Evolutionary conservation across 2,329 filamentous ascomycete genomes (phyloP).

Genomic region (Ophiosphaerella herpotricha): DNA sequence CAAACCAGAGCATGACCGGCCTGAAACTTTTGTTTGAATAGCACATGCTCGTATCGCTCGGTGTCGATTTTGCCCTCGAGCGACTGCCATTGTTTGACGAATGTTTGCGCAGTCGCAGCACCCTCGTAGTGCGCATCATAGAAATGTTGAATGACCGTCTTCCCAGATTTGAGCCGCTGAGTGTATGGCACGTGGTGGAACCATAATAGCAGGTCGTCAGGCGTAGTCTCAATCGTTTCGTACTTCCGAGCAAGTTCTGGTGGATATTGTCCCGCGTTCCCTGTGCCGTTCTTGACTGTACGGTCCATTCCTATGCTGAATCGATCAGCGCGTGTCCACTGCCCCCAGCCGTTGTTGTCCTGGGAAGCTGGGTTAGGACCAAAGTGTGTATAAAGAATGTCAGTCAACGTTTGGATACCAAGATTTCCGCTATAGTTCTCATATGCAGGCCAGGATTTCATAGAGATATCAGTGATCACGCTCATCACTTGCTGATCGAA

Average conservation of each 20-base stretch:
- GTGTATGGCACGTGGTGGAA: constrained; percentile 76
- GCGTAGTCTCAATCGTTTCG: constrained; percentile 66
- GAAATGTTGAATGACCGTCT: constrained; percentile 71
- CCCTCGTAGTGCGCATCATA: constrained; percentile 67
- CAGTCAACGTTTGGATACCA: constrained; percentile 70
- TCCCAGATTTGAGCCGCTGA: constrained; percentile 63
- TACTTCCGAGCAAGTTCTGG: constrained; percentile 61
- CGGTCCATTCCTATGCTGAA: constrained; percentile 71
- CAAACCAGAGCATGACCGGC: constrained; percentile 72
- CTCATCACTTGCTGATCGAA: constrained; percentile 59
- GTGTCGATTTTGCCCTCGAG: constrained; percentile 62
- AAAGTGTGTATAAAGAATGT: constrained; percentile 69
- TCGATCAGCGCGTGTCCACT: constrained; percentile 70
- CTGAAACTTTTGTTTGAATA: constrained; percentile 66
- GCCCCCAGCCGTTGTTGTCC: constrained; percentile 71
- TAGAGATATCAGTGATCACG: constrained; percentile 65
- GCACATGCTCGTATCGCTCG: constrained; percentile 63
- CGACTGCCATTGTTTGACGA: constrained; percentile 59
- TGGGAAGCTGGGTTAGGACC: constrained; percentile 70
- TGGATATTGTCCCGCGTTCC: constrained; percentile 69
- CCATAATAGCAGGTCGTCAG: constrained; percentile 71
- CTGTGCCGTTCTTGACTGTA: constrained; percentile 69
- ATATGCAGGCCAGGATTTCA: constrained; percentile 72
- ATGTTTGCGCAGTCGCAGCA: constrained; percentile 64
- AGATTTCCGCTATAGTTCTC: constrained; percentile 74